phyloP scores from a whole-genome alignment of 768 basidiomycete species.

The Kwoniella shandongensis region DNA sequence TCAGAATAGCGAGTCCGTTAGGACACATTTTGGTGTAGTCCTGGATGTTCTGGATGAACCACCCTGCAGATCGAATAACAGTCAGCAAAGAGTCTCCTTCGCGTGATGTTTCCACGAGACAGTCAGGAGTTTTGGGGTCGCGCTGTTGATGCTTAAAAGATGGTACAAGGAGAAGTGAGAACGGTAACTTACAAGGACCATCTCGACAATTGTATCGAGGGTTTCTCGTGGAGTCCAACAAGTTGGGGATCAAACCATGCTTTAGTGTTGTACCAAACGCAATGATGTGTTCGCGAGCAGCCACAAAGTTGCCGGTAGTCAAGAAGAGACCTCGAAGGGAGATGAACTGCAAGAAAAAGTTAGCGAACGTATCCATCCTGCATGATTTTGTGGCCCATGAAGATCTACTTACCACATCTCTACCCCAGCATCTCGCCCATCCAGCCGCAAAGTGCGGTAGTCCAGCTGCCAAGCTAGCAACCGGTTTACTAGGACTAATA shows the following conservation, averaged over 20 bases:
- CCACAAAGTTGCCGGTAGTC: slow-evolving; percentile 70
- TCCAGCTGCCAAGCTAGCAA: slow-evolving; percentile 87
- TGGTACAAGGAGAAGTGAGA: too few species aligned
- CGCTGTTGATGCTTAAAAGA: too few species aligned
- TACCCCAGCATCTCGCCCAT: slow-evolving; percentile 97
- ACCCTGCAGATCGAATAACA: slow-evolving; percentile 56
- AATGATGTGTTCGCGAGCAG: slow-evolving; percentile 82
- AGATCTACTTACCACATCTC: slow-evolving; percentile 58
- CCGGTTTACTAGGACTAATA: slow-evolving; percentile 63
- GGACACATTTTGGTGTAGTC: slow-evolving; percentile 84
- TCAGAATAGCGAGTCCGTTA: slow-evolving; percentile 74
- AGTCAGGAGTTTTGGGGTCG: too few species aligned
- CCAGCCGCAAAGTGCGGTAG: slow-evolving; percentile 87
- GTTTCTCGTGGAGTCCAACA: slow-evolving; percentile 81
- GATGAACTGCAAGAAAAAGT: slow-evolving; percentile 63
- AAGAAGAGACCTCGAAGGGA: slow-evolving; percentile 89
- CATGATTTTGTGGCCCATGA: too few species aligned
- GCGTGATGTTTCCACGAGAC: too few species aligned
- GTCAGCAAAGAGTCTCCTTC: too few species aligned
- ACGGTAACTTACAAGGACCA: slow-evolving; percentile 74
- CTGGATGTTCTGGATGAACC: slow-evolving; percentile 98
- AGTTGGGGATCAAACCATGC: slow-evolving; percentile 93
- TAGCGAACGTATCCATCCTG: background rate
- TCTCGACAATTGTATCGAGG: slow-evolving; percentile 95
- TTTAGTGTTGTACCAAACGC: slow-evolving; percentile 90